Base-by-base conservation (phyloP, 1,284 basidiomycete species). In the Thecaphora thlaspeos region DNA sequence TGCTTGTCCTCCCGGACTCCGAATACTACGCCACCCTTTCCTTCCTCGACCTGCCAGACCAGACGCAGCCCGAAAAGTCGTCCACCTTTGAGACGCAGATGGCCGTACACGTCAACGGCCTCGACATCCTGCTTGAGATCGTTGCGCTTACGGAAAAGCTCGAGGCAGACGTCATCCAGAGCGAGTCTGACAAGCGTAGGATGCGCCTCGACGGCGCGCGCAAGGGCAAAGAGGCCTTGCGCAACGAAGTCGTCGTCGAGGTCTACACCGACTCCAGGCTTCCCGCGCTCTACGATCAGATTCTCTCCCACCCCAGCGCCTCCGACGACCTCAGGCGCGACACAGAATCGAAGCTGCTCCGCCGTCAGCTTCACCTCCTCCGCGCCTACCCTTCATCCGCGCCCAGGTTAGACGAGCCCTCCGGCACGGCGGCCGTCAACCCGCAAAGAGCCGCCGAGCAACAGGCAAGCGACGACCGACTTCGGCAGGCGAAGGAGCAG, bases 1-100 rank as follows among this genome's bases (percentile, higher is more conserved):
- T 82, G 3, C 81, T 88, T 26, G 81, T 91, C 11, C 84, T 96
- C 5, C 89, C 90, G 0, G 84, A 84, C 11, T 93, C 92, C 9
- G 80, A 83, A 0, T 80, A 87, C 24, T 88, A 88, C 66, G 62
- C 81, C 1, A 80, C 86, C 1, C 80, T 97, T 3, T 86, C 84
- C 1, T 80, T 80, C 0, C 81, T 94, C 1, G 87, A 90, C 4
- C 80, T 81, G 2, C 88, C 88, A 0, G 89, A 94, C 75, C 83
- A 86, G 17, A 88, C 89, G 1, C 85, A 84, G 45, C 88, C 90
- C 0, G 77, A 79, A 4, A 55, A 59, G 34, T 69, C 79, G 10
- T 80, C 83, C 17, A 84, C 58, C 51, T 78, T 60, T 54, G 79
- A 53, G 59, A 78, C 63, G 84, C 79, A 95, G 79, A 78, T 79